Percentiles rank a stretch among this genome's conserved stretches.
Conservation (phyloP, 148 eudicot genomes). For the Mesembryanthemum crystallinum region DNA sequence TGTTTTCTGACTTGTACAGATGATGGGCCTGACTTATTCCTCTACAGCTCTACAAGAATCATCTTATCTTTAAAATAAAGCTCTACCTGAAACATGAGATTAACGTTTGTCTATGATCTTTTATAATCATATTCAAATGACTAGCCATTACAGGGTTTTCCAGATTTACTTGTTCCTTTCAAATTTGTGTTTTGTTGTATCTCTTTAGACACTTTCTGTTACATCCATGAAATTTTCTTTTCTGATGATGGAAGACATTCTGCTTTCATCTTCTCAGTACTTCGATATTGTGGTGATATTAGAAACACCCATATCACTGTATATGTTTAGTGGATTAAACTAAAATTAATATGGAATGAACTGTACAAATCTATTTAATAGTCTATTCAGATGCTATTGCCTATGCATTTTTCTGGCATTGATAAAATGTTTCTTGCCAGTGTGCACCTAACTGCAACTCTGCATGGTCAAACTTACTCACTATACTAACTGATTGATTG, state of each 20-base stretch:
- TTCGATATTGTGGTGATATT: background rate
- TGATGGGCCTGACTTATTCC: background rate
- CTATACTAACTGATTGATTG: constrained; percentile 12
- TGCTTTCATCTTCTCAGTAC: background rate
- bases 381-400: background rate
- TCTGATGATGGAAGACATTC: background rate
- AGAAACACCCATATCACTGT: background rate
- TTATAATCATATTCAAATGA: background rate
- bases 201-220: background rate
- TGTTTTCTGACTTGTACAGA: constrained; percentile 1
- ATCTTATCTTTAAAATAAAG: too few relatives aligned
- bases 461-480: background rate
- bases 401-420: background rate
- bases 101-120: background rate
- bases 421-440: background rate
- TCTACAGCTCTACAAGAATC: background rate
- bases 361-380: background rate
- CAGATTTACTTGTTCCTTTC: background rate
- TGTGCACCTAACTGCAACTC: background rate
- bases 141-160: background rate
- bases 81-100: background rate
- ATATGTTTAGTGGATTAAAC: background rate
- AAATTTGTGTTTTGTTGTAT: background rate
- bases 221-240: too few relatives aligned
- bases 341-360: background rate